Percentiles rank a stretch among this genome's conserved stretches.
Conservation (phyloP, 2,329 filamentous ascomycete species). For the Torrubiella hemipterigena region DNA sequence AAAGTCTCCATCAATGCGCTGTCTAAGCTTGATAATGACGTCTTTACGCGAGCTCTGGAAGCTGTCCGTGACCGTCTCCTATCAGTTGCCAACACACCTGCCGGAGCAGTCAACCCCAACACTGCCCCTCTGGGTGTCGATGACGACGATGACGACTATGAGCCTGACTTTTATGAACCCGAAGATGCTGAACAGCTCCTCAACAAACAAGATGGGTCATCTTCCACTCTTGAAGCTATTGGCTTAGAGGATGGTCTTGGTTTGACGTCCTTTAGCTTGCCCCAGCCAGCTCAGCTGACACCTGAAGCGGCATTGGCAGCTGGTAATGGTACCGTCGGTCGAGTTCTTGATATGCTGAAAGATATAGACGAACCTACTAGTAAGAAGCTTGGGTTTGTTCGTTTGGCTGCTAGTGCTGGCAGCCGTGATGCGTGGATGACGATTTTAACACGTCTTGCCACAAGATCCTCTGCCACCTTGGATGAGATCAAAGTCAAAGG, state of each 20-base stretch:
- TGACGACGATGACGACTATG: slow-evolving; percentile 80
- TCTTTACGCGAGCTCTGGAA: slow-evolving; percentile 62
- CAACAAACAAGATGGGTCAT: slow-evolving; percentile 62
- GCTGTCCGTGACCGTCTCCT: slow-evolving; percentile 40
- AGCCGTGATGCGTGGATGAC: slow-evolving; percentile 87
- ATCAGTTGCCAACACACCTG: slow-evolving; percentile 30
- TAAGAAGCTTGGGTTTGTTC: slow-evolving; percentile 63
- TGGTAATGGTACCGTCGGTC: slow-evolving; percentile 60
- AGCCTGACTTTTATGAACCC: slow-evolving; percentile 69
- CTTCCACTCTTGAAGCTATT: slow-evolving; percentile 30
- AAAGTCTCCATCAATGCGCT: slow-evolving; percentile 75
- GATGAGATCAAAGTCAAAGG: slow-evolving; percentile 46
- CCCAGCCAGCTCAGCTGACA: slow-evolving; percentile 62
- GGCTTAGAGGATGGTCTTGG: slow-evolving; percentile 34
- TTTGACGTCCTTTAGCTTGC: slow-evolving; percentile 70
- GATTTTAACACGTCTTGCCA: slow-evolving; percentile 74
- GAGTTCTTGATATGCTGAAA: slow-evolving; percentile 69
- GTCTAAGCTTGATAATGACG: slow-evolving; percentile 53
- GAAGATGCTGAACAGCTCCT: slow-evolving; percentile 69
- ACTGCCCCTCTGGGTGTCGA: slow-evolving; percentile 53
- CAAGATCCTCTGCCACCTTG: slow-evolving; percentile 61
- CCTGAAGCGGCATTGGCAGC: slow-evolving; percentile 60
- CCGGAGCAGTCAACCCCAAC: slow-evolving; percentile 39
- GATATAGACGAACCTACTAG: slow-evolving; percentile 54
- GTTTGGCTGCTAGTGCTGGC: slow-evolving; percentile 72